A percentile compares a stretch with the other conserved stretches of the same genome.
Evolutionary conservation across 192 early-diverging fungal species (phyloP).

Genomic region (Rhizophagus clarus): DNA sequence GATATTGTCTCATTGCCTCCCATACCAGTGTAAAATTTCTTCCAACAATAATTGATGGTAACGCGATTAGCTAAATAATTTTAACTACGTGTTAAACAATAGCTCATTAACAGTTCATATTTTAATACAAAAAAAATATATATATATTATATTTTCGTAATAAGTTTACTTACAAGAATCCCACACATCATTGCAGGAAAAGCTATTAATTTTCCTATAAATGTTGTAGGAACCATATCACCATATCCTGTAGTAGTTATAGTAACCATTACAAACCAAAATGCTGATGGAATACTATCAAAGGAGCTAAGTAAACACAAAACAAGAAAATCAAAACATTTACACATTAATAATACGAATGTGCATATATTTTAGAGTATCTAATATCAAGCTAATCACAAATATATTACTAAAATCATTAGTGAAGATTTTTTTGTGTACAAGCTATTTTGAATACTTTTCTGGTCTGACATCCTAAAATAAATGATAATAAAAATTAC

Average conservation of each 20-base stretch:
- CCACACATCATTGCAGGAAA: slow-evolving; percentile 85
- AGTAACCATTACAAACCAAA: slow-evolving; percentile 78
- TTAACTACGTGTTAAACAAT: neutral
- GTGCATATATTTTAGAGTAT: too few relatives aligned
- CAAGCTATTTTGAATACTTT: too few relatives aligned
- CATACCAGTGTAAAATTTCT: slow-evolving; percentile 82
- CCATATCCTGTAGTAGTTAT: slow-evolving; percentile 82
- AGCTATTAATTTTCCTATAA: slow-evolving; percentile 76
- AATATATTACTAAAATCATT: too few relatives aligned
- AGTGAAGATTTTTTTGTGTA: too few relatives aligned
- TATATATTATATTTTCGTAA: too few relatives aligned
- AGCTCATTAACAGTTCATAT: neutral
- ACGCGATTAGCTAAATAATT: slow-evolving; percentile 62
- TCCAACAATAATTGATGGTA: slow-evolving; percentile 85
- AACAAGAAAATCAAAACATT: neutral
- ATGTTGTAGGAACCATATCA: slow-evolving; percentile 81
- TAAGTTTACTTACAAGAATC: slow-evolving; percentile 50
- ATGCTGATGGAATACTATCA: slow-evolving; percentile 77
- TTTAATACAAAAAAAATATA: too few relatives aligned
- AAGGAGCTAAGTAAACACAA: slow-evolving; percentile 47
- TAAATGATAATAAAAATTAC: too few relatives aligned
- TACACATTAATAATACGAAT: neutral
- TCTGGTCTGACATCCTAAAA: too few relatives aligned
- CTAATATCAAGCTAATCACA: too few relatives aligned
- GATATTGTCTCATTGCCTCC: slow-evolving; percentile 66